A percentile compares a stretch with the other conserved stretches of the same genome.
Conservation (phyloP, 2,329 filamentous ascomycete species). For the Ceratocystis colombiana region DNA sequence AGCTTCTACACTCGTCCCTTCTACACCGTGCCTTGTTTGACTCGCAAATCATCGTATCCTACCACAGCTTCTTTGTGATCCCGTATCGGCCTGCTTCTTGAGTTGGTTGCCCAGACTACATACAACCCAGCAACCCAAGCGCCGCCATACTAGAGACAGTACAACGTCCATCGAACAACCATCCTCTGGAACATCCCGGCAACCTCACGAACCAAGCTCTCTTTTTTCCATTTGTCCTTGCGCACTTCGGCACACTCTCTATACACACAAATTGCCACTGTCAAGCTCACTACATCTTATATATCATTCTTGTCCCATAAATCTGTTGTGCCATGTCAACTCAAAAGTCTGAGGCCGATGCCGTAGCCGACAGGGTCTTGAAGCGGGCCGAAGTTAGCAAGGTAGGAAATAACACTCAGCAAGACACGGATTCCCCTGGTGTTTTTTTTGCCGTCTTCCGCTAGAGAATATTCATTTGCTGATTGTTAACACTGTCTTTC, state of each 20-base stretch:
- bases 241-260: neutral
- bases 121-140: neutral
- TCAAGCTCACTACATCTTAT: neutral
- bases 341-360: constrained; percentile 44
- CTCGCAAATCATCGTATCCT: neutral
- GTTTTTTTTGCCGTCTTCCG: neutral
- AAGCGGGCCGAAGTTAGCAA: constrained; percentile 66
- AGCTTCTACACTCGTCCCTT: neutral
- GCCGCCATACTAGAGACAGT: neutral
- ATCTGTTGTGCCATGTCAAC: constrained; percentile 48
- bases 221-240: neutral
- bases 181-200: constrained; percentile 6
- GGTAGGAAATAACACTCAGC: constrained; percentile 38
- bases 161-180: constrained; percentile 6
- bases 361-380: constrained; percentile 57
- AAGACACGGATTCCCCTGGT: too few species aligned
- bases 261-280: neutral
- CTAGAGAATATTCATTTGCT: neutral
- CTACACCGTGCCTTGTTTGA: constrained; percentile 3
- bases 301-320: neutral
- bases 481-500: too few species aligned
- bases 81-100: too few species aligned
- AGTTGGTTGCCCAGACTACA: constrained; percentile 8
- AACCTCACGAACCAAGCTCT: neutral
- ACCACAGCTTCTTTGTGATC: neutral